These are phyloP conservation scores for Rhizopogon sp. DNA, from an alignment of 768 basidiomycete genomes.

Conservation along the genomic window DNA sequence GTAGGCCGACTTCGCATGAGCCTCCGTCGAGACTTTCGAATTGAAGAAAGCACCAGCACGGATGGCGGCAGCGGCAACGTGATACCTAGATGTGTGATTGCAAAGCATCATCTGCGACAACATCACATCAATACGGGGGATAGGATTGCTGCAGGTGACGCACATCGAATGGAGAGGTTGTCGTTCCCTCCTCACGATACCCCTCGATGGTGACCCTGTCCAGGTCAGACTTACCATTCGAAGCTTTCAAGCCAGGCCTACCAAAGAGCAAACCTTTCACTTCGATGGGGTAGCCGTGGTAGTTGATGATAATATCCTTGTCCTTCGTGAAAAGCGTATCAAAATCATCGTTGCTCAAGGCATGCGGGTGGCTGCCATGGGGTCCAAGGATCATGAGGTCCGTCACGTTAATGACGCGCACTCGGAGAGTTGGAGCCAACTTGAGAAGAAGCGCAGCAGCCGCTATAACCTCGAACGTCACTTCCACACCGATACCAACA, in stretches of 20 bases:
- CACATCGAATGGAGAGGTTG: conserved; percentile 78
- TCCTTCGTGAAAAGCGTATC: conserved; percentile 68
- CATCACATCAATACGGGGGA: background rate
- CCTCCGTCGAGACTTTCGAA: conserved; percentile 46
- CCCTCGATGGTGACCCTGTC: conserved; percentile 54
- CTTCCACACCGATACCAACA: conserved; percentile 83
- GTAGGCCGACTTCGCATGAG: conserved; percentile 52
- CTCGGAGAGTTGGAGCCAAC: conserved; percentile 64
- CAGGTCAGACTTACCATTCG: conserved; percentile 49
- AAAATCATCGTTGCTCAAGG: conserved; percentile 58
- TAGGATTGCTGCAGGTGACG: conserved; percentile 15
- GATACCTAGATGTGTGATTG: conserved; percentile 64
- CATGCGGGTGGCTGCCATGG: conserved; percentile 71
- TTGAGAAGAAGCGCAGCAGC: conserved; percentile 77
- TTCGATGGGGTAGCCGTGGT: conserved; percentile 78
- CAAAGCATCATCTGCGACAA: conserved; percentile 64
- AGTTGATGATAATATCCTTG: conserved; percentile 72
- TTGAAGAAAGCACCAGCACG: conserved; percentile 50
- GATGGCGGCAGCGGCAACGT: conserved; percentile 59
- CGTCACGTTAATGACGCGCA: conserved; percentile 85
- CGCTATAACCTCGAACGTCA: conserved; percentile 85
- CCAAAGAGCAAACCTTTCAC: conserved; percentile 63
- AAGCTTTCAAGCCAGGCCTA: conserved; percentile 46
- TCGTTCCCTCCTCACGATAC: conserved; percentile 72
- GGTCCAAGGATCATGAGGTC: conserved; percentile 81